Base-by-base conservation (phyloP, 495 filamentous ascomycete species). In the Bacidia gigantensis region DNA sequence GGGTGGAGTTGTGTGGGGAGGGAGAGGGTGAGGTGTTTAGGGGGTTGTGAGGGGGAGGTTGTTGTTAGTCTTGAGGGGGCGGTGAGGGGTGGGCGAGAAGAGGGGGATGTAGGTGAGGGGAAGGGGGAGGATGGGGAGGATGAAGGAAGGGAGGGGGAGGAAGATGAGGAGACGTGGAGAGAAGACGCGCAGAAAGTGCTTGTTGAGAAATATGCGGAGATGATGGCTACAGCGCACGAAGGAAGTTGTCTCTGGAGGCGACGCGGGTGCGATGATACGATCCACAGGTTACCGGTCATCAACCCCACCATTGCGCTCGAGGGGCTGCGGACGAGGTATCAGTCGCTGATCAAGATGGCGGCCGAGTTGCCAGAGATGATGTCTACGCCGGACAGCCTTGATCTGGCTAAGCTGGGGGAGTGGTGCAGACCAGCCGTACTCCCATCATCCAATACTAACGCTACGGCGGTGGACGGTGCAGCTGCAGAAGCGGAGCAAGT, bases 1-100 rank as follows among this genome's bases (percentile, higher is more conserved):
- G 92, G 92, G 1, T 98, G 92, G 92, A 74, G 80, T 1, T 96
- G 90, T 62, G 77, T 82, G 20, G 84, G 82, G 57, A 80, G 79
- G 58, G 84, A 92, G 65, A 80, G 82, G 11, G 89, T 97, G 35
- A 76, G 76, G 22, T 98, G 92, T 65, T 80, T 79, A 26, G 78
- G 89, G 3, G 97, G 92, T 63, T 80, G 80, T 54, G 84, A 92
- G 57, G 72, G 96, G 22, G 76, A 87, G 2, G 84, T 98, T 23
- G 84, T 81, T 63, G 70, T 93, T 14, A 88, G 85, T 46, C 29
- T 14, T 5, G 29, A 35, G 29, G 14, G 7, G 29, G 29, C 7
- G 29, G 7, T 7, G 29, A 35, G 29, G 5, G 29, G 29, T 3
- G 11, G 9, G 21, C 2, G 44, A 26, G 20, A 47, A 22, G 20